A percentile compares a stretch with the other conserved stretches of the same genome.
phyloP scores from a whole-genome alignment of 768 basidiomycete genomes.

The Termitomyces sp. region DNA sequence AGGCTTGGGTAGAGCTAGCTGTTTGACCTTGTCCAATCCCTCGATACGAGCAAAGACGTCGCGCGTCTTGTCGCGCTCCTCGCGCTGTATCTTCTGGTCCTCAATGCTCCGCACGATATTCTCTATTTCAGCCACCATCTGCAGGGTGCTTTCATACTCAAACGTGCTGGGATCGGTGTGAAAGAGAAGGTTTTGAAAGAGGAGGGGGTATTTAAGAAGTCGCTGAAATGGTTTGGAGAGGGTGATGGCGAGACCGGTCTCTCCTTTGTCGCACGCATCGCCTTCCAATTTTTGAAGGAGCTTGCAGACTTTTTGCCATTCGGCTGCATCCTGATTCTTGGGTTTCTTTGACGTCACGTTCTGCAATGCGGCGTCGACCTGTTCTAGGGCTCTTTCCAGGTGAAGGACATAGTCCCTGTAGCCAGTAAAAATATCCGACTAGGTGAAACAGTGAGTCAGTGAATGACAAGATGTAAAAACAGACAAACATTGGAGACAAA shows the following conservation, averaged over 20 bases:
- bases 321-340: slow-evolving; percentile 74
- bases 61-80: slow-evolving; percentile 91
- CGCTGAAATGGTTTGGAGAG: slow-evolving; percentile 97
- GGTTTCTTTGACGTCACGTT: slow-evolving; percentile 65
- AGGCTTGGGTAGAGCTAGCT: slow-evolving; percentile 86
- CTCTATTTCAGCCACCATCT: slow-evolving; percentile 97
- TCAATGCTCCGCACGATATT: slow-evolving; percentile 94
- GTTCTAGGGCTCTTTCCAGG: slow-evolving; percentile 83
- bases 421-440: slow-evolving; percentile 92
- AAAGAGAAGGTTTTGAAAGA: slow-evolving; percentile 96
- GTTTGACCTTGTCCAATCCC: slow-evolving; percentile 89
- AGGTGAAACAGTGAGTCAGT: slow-evolving; percentile 11
- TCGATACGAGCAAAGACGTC: slow-evolving; percentile 97
- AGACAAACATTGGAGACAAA: slow-evolving; percentile 84
- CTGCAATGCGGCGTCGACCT: slow-evolving; percentile 76
- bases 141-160: slow-evolving; percentile 93
- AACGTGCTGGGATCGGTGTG: slow-evolving; percentile 96
- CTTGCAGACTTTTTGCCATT: slow-evolving; percentile 75
- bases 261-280: slow-evolving; percentile 76
- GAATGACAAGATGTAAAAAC: not conserved
- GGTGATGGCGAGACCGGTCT: slow-evolving; percentile 92
- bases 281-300: slow-evolving; percentile 75
- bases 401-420: slow-evolving; percentile 95
- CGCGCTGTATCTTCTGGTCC: slow-evolving; percentile 96
- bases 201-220: slow-evolving; percentile 91